Base-by-base conservation (phyloP, 192 early-diverging fungal species). In the Phycomyces nitens region DNA sequence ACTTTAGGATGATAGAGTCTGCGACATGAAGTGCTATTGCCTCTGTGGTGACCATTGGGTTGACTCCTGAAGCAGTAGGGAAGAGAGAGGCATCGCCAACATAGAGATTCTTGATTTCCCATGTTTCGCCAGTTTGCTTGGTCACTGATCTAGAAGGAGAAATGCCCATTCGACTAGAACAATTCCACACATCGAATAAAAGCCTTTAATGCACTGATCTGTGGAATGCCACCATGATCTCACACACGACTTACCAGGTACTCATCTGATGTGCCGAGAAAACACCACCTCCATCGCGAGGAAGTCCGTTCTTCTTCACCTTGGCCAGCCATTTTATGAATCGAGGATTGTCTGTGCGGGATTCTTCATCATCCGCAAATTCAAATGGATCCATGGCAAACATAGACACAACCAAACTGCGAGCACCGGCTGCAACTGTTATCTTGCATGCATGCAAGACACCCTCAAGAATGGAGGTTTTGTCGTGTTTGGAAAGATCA, bases 1-100 rank as follows among this genome's bases (percentile, higher is more conserved):
- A 34, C 1, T 42, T 60, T 56, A 56, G 20, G 21, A 59, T 12
- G 4, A 75, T 60, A 21, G 26, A 44, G 18, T 69, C 68, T 0
- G 73, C 73, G 24, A 75, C 53, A 20, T 53, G 49, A 15, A 70
- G 60, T 6, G 68, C 73, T 14, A 69, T 16, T 20, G 75, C 59
- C 47, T 77, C 70, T 5, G 58, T 60, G 24, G 71, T 77, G 21
- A 80, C 72, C 82, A 86, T 86, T 15, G 84, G 82, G 66, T 88
- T 86, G 57, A 91, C 89, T 66, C 91, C 91, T 58, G 72, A 77
- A 1, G 89, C 81, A 1, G 88, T 86, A 12, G 91, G 89, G 66
- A 91, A 88, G 39, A 88, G 16, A 21, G 79, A 83, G 0, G 87
- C 83, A 66, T 92, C 91, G 18, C 84, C 83, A 2, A 92, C 87